A percentile compares a stretch with the other conserved stretches of the same genome.
These are phyloP conservation scores for Pelargonium myrrhifolium DNA, from an alignment of 441 rosid genomes.

Conservation along the genomic window DNA sequence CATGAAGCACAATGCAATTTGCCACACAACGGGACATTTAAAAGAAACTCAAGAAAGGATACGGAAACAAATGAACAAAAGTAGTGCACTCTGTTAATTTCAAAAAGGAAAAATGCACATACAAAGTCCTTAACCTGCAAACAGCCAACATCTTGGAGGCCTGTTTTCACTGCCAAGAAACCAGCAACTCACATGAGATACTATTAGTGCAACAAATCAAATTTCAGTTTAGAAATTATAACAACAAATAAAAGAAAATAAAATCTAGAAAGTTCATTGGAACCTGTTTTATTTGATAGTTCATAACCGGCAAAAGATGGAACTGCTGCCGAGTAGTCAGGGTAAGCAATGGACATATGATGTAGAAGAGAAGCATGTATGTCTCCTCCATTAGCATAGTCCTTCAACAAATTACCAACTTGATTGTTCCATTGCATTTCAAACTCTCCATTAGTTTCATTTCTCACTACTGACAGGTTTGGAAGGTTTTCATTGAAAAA, in stretches of 20 bases:
- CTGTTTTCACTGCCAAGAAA: conserved; percentile 45
- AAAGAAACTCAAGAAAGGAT: conserved; percentile 5
- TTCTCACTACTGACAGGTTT: conserved; percentile 32
- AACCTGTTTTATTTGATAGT: conserved; percentile 40
- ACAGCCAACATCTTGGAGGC: conserved; percentile 35
- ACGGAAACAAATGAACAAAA: neutral
- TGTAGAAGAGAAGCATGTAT: conserved; percentile 46
- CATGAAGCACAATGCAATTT: neutral
- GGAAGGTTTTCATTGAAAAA: conserved; percentile 61
- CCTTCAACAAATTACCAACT: conserved; percentile 25
- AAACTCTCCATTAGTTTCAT: conserved; percentile 37
- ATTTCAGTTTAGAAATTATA: neutral
- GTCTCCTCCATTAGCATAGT: conserved; percentile 28
- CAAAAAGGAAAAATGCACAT: conserved; percentile 26
- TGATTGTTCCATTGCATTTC: conserved; percentile 41
- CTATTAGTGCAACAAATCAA: conserved; percentile 6
- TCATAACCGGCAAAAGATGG: conserved; percentile 45
- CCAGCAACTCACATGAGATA: conserved; percentile 16
- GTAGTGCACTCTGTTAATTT: neutral
- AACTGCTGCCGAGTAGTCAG: conserved; percentile 26
- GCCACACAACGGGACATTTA: neutral
- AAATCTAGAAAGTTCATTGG: neutral
- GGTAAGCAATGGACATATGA: conserved; percentile 47
- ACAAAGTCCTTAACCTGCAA: conserved; percentile 40
- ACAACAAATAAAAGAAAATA: neutral